phyloP scores from a whole-genome alignment of 306 rosid genomes.

The Casuarina equisetifolia region DNA sequence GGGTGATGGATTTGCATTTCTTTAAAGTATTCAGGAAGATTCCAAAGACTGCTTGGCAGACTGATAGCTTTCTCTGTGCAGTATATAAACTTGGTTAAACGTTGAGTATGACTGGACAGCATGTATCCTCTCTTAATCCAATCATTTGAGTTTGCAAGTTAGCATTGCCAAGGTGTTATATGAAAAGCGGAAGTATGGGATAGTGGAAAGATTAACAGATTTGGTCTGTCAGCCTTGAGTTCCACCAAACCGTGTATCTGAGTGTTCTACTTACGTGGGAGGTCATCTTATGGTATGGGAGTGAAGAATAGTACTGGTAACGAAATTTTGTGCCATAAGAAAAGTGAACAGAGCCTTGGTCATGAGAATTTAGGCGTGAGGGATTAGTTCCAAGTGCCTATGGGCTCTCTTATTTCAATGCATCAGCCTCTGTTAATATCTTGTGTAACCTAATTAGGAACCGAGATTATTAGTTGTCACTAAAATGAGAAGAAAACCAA shows the following conservation, averaged over 20 bases:
- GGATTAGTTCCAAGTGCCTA: neutral
- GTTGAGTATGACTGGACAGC: neutral
- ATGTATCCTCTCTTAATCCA: neutral
- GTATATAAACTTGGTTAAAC: neutral
- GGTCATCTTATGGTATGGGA: neutral
- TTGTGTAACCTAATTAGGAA: neutral
- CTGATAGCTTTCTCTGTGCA: neutral
- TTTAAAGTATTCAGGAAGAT: neutral
- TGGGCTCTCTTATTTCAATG: neutral
- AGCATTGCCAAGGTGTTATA: neutral
- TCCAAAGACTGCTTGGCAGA: neutral
- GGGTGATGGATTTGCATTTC: neutral
- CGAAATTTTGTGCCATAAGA: neutral
- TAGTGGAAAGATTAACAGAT: neutral
- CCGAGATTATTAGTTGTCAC: neutral
- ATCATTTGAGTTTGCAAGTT: neutral
- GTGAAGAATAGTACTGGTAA: neutral
- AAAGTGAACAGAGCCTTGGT: neutral
- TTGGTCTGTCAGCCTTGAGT: neutral
- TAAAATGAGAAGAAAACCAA: neutral
- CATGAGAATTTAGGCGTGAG: neutral
- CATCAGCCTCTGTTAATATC: neutral
- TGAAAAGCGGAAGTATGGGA: neutral
- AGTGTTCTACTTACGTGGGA: neutral
- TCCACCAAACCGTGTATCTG: neutral